Evolutionary conservation across 352 stramenopile genomes (phyloP), one percentile per base, ranked within the genome.

Genomic region (Peronospora farinosa): DNA sequence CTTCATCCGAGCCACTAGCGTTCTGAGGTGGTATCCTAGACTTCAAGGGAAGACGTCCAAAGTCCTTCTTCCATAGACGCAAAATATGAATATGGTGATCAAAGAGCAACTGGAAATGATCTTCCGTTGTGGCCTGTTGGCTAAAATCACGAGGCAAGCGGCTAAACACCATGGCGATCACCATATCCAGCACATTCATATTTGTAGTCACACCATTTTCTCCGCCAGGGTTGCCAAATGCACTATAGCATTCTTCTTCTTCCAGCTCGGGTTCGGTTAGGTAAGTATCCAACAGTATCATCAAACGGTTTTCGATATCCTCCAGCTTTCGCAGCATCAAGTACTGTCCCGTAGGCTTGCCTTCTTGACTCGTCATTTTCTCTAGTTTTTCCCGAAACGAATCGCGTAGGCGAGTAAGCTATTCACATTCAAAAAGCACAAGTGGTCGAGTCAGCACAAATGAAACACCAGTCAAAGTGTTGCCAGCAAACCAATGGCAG

Each of bases 171-270:
- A 93, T 93, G 12, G 78, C 81, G 7, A 93, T 65, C 28, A 93
- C 71, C 80, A 92, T 93, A 47, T 93, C 83, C 35, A 93, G 55
- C 36, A 93, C 78, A 51, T 88, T 92, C 74, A 85, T 84, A n/a
- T 56, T 55, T 9, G 60, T 56, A 33, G 54, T 58, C 11, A 65
- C 54, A 0, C 63, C 62, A 32, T 45, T 43, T 49, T 64, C 43
- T 25, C 51, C 51, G 0, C 51, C 50, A 4, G 40, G 47, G 16
- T 51, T 48, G 32, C 57, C 65, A 63, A 78, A 78, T 12, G 73
- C 69, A 9, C 68, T 63, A 32, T 65, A 67, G 47, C 69, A 74
- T 46, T 79, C 72, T 50, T 60, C 53, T 44, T 74, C 67, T 16
- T 70, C 54, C 15, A 88, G 61, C 39, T 80, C 75, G 0, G 76